Base-by-base conservation (phyloP, 768 basidiomycete species). In the Termitomyces sp. region DNA sequence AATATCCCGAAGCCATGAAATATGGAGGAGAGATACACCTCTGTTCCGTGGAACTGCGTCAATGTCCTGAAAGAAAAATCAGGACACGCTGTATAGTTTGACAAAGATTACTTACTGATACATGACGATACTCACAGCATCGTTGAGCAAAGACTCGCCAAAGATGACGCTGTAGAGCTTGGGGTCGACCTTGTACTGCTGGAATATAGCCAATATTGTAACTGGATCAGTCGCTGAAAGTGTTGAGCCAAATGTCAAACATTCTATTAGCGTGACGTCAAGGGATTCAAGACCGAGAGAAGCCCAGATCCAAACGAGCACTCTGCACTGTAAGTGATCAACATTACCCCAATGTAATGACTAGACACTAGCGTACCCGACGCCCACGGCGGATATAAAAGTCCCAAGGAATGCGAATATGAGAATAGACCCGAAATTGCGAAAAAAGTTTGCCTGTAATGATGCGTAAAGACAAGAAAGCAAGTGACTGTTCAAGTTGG, bases 91-190 rank as follows among this genome's bases (percentile, higher is more conserved):
- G 49, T 18, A 37, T 26, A 9, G 34, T 24, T 32, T 6, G 34
- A 39, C 2, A 52, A 47, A 43, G 43, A 37, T 44, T 59, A 89
- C 94, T 79, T 70, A 98, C 94, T 99, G 97, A 73, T 98, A 98
- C 91, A 99, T 94, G 72, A 98, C 95, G 77, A 98, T 98, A 81
- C 92, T 94, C 67, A 98, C 97, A 20, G 97, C 97, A 78, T 99
- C 97, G 74, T 99, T 99, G 59, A 99, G 75, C 58, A 99, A 79
- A 72, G 88, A 91, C 72, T 98, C 97, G 27, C 97, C 97, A 67
- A 98, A 99, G 62, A 99, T 99, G 71, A 98, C 83, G 46, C 87
- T 90, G 74, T 98, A 98, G 9, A 99, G 79, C 69, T 98, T 98
- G 0, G 97, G 95, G 72, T 99, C 97, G 64, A 98, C 95, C 69